Evolutionary conservation across 2,329 filamentous ascomycete species (phyloP), one percentile per base, ranked within the genome.

Genomic region (Claviceps monticola): DNA sequence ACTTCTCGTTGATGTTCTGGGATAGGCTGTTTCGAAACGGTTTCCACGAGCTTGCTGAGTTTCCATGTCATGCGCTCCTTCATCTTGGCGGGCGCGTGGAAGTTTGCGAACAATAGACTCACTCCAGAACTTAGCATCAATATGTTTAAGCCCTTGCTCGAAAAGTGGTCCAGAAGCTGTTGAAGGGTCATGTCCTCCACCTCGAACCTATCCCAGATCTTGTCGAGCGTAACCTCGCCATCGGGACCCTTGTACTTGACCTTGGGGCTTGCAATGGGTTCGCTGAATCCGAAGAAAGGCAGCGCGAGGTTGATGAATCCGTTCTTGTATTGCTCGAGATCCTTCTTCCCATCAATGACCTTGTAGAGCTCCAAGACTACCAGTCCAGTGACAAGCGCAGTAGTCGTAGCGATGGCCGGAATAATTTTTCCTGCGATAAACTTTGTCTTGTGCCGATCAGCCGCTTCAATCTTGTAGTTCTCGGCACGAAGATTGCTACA

Each of bases 371-470:
- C 93, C 46, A 98, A 73, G 16, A 94, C 79, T 50, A 98, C 89
- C 46, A 98, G 76, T 53, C 93, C 93, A 2, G 93, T 98, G 13
- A 97, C 91, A 53, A 98, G 75, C 3, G 93, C 91, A 2, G 93
- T 98, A 0, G 93, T 97, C 3, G 93, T 98, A 45, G 93, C 93
- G 68, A 98, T 98, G 46, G 93, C 93, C 21, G 93, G 93, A 58
- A 98, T 98, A 60, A 98, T 98, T 79, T 98, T 98, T 67, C 93
- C 93, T 36, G 93, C 94, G 65, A 98, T 98, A 70, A 98, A 97
- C 75, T 98, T 98, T 56, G 91, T 98, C 82, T 93, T 95, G 77
- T 96, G 93, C 56, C 88, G 80, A 64, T 98, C 91, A 0, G 93
- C 90, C 57, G 83, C 79, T 62, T 88, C 82, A 59, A 98, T 98